Evolutionary conservation across 306 rosid genomes (phyloP), one percentile per base, ranked within the genome.

Genomic region (Begonia fuchsioides): DNA sequence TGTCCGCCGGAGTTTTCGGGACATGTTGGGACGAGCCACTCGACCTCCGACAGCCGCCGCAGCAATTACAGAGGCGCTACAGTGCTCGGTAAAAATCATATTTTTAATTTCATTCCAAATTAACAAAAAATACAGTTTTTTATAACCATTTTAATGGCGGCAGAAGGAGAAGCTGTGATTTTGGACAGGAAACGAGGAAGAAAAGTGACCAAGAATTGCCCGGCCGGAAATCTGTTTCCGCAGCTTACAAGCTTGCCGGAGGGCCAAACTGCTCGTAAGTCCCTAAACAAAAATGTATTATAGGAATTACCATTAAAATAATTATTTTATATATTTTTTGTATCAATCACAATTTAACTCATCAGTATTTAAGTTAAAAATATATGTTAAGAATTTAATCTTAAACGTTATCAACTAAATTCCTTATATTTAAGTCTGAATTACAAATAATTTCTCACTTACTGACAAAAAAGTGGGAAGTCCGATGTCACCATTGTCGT

Each of bases 241-340:
- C 74, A 17, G 55, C 63, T 49, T 52, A 49, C 73, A 78, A 68
- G 60, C 82, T 86, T 32, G 53, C 71, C 38, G 56, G 81, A 11
- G 72, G 83, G 55, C 96, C 96, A 39, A 62, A 48, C 49, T 88
- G 97, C 95, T 81, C 86, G 95, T 81, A 81, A 88, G 96, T 75
- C 15, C 40, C 8, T 26, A 26, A 26, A n/a, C n/a, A n/a, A n/a
- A n/a, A n/a, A n/a, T n/a, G n/a, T n/a, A n/a, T n/a, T n/a, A n/a
- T n/a, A n/a, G n/a, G n/a, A n/a, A n/a, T n/a, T n/a, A n/a, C n/a
- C n/a, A n/a, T n/a, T n/a, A n/a, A n/a, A n/a, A n/a, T n/a, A n/a
- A n/a, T n/a, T n/a, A n/a, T n/a, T n/a, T n/a, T n/a, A n/a, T n/a
- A n/a, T n/a, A n/a, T n/a, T n/a, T n/a, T n/a, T n/a, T n/a, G n/a